Conservation (phyloP, 2,329 filamentous ascomycete species). For the Ophiostoma perfectum region DNA sequence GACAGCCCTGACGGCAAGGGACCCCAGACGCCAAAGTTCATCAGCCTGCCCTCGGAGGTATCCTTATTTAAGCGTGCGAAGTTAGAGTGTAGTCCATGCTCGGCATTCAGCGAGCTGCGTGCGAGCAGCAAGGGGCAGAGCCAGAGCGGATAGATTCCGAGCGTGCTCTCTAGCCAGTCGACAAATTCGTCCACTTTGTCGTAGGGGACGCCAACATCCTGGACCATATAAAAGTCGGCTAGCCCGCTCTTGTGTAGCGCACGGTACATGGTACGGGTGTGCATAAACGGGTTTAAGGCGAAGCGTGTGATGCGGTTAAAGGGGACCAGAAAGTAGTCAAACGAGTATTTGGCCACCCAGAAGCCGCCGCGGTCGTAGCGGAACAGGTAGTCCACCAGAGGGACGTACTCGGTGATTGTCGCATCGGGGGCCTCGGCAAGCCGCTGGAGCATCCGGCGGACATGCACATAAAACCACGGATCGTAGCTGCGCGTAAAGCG, state of each 20-base stretch:
- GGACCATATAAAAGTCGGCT: constrained; percentile 56
- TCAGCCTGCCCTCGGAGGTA: constrained; percentile 36
- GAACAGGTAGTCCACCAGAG: constrained; percentile 62
- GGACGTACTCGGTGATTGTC: constrained; percentile 45
- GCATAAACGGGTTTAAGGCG: constrained; percentile 57
- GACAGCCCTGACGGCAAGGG: constrained; percentile 31
- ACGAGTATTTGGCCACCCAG: constrained; percentile 60
- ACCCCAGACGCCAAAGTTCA: constrained; percentile 63
- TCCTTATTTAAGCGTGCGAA: constrained; percentile 36
- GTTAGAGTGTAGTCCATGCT: constrained; percentile 44
- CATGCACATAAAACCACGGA: constrained; percentile 71
- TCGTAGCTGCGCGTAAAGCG: constrained; percentile 56
- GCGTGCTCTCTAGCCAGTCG: constrained; percentile 42
- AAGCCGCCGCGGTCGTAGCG: constrained; percentile 66
- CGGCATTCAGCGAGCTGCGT: constrained; percentile 38
- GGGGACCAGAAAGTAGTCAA: constrained; percentile 58
- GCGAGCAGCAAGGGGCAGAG: constrained; percentile 48
- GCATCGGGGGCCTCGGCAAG: constrained; percentile 28
- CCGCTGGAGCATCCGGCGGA: constrained; percentile 39
- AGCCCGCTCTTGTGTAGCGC: constrained; percentile 58
- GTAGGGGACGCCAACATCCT: constrained; percentile 55
- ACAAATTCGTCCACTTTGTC: constrained; percentile 41
- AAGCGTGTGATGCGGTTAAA: constrained; percentile 55
- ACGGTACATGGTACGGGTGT: constrained; percentile 60
- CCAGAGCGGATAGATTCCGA: constrained; percentile 53